A percentile compares a stretch with the other conserved stretches of the same genome.
Evolutionary conservation across 2,329 filamentous ascomycete genomes (phyloP).

Genomic region (Xylariaceae sp.): DNA sequence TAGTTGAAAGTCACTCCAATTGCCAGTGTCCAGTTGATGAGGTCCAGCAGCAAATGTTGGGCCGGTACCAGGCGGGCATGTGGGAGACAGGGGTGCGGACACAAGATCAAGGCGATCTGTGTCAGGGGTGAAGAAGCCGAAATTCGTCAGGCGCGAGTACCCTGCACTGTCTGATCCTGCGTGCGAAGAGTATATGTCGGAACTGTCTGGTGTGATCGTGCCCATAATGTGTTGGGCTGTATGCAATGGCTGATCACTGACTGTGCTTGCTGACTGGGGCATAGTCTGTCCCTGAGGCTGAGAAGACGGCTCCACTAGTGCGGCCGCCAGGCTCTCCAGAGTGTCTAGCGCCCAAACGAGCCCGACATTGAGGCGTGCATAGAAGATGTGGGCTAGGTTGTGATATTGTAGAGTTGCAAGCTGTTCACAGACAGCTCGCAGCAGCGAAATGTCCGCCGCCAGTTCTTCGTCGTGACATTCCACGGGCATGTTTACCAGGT

Average conservation of each 20-base stretch:
- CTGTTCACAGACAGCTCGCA: constrained; percentile 5
- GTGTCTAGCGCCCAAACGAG: constrained; percentile 9
- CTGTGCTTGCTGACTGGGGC: not conserved
- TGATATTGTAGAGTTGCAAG: constrained; percentile 7
- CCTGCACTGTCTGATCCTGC: not conserved
- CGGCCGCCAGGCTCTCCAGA: constrained; percentile 4
- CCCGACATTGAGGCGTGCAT: constrained; percentile 4
- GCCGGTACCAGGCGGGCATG: not conserved
- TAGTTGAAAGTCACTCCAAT: constrained; percentile 6
- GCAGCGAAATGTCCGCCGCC: constrained; percentile 5
- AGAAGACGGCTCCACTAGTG: not conserved
- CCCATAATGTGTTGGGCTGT: not conserved
- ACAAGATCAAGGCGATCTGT: constrained; percentile 1
- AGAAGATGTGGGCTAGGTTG: constrained; percentile 7
- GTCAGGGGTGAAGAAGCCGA: constrained; percentile 1
- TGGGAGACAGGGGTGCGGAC: constrained; percentile 1
- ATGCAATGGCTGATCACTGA: not conserved
- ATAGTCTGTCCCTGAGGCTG: not conserved
- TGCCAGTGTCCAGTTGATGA: not conserved
- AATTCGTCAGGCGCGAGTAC: constrained; percentile 2
- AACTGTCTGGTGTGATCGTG: not conserved
- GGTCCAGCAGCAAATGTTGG: constrained; percentile 1
- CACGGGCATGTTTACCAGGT: not conserved
- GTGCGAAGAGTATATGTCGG: not conserved
- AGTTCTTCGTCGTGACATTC: not conserved